Conservation (phyloP, 352 stramenopile species). For the Phytophthora ramorum region DNA sequence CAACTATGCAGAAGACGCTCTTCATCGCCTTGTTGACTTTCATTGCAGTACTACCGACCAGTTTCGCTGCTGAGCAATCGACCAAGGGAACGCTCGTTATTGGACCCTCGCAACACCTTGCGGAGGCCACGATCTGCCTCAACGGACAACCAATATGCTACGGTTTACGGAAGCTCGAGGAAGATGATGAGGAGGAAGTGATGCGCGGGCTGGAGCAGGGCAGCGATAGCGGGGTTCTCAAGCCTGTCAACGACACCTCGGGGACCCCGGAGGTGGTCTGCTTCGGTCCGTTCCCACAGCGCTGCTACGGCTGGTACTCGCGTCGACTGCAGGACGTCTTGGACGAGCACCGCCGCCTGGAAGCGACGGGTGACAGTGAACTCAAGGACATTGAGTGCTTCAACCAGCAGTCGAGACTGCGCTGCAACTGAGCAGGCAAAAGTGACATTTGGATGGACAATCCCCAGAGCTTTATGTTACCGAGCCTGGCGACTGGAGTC, state of each 20-base stretch:
- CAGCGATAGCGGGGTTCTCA: not conserved
- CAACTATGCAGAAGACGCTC: not conserved
- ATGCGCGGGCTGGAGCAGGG: constrained; percentile 1
- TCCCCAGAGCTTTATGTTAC: not conserved
- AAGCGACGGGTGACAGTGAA: constrained; percentile 5
- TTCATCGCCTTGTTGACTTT: not conserved
- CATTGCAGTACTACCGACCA: not conserved
- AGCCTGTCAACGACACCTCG: not conserved
- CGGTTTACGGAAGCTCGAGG: constrained; percentile 1
- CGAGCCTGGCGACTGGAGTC: too few species aligned
- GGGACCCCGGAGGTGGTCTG: constrained; percentile 5
- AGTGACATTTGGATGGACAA: not conserved
- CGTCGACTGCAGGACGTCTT: constrained; percentile 7
- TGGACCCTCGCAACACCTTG: not conserved
- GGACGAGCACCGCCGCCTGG: constrained; percentile 12
- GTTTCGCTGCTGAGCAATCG: not conserved
- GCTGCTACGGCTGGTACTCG: not conserved
- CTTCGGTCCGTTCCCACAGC: constrained; percentile 8
- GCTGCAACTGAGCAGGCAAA: constrained; percentile 2
- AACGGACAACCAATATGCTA: not conserved
- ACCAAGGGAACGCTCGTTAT: constrained; percentile 3
- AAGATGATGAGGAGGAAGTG: not conserved
- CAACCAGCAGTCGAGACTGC: not conserved
- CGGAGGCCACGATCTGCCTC: constrained; percentile 1
- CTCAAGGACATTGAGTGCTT: constrained; percentile 5